Base-by-base conservation (phyloP, 352 stramenopile species). In the Halophytophthora polymorphica region DNA sequence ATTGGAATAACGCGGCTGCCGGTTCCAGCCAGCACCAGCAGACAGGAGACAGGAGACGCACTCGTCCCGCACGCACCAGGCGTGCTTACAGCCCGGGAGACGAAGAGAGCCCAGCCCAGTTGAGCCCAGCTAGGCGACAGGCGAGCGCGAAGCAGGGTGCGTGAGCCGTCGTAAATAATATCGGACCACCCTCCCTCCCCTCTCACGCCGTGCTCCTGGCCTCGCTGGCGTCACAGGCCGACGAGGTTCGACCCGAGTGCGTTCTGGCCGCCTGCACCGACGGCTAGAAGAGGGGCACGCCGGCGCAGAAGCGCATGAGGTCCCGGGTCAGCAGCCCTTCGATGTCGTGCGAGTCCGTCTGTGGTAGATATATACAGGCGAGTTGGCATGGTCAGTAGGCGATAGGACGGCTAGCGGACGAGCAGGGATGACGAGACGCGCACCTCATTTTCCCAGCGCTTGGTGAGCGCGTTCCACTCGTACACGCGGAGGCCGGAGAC, bases 1-100 rank as follows among this genome's bases (percentile, higher is more conserved):
- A 40, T 77, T 97, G 56, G 87, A 97, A 83, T 96, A 88, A 81
- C 73, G 79, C 62, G 55, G 44, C 57, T n/a, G n/a, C 53, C 59
- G 48, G 42, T 64, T 50, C 58, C 59, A 63, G 59, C 39, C 25
- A 60, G 57, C 43, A 42, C 55, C n/a, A n/a, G n/a, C n/a, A n/a
- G n/a, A n/a, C n/a, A 69, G 31, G 61, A 57, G 38, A 45, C 21
- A 45, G 17, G 15, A 34, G 29, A 12, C 29, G 29, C 12, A 12
- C 29, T 34, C 29, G 6, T 6, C 12, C 12, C 6, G 6, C 6
- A 34, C 6, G 29, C 29, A 29, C 15, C n/a, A n/a, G n/a, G n/a
- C n/a, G 38, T 28, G 50, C 25, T 44, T 55, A 40, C 48, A 67
- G 52, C 46, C 55, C 35, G 39, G 39, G 53, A 63, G 46, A 48